Evolutionary conservation across 805 yeast species (phyloP), one percentile per base, ranked within the genome.

Genomic region (Kodamaea kaohsiungensis): DNA sequence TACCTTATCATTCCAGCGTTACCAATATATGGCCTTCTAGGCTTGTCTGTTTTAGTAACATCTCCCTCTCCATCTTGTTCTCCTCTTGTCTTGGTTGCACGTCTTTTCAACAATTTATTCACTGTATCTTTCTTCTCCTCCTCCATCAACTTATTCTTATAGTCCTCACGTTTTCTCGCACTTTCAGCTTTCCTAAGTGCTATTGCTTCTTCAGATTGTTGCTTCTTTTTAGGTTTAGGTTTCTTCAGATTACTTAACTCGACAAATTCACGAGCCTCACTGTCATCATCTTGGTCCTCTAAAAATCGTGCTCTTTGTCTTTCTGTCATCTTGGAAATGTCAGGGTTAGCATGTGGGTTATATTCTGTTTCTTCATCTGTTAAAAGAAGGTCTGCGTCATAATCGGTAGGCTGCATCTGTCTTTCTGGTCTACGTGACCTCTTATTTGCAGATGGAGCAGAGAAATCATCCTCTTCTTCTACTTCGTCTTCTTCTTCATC

Each of bases 71-170:
- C 64, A 37, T 65, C 67, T 42, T 65, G 68, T 2, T 62, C 65
- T 43, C 73, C 81, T 59, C 88, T 75, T 0, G 84, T 82, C 65
- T 88, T 88, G 48, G 83, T 84, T 0, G 97, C 97, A 58, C 97
- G 80, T 68, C 92, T 85, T 70, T 89, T 87, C 59, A 93, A 76
- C 59, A 93, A 75, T 67, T 89, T 90, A 68, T 93, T 93, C 59
- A 93, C 78, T 0, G 98, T 92, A 59, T 93, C 98, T 65, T 86
- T 83, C 67, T 95, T 95, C 69, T 95, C 98, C 68, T 90, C 97
- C 65, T 92, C 98, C 42, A 90, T 72, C 59, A 87, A 84, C 71
- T 87, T 87, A 63, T 87, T 91, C 60, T 87, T 85, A 62, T 91
- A 80, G 65, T 93, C 92, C 68, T 88, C 89, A 59, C 99, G 79